phyloP scores from a whole-genome alignment of 2,329 filamentous ascomycete genomes.

The Calonectria pteridis region DNA sequence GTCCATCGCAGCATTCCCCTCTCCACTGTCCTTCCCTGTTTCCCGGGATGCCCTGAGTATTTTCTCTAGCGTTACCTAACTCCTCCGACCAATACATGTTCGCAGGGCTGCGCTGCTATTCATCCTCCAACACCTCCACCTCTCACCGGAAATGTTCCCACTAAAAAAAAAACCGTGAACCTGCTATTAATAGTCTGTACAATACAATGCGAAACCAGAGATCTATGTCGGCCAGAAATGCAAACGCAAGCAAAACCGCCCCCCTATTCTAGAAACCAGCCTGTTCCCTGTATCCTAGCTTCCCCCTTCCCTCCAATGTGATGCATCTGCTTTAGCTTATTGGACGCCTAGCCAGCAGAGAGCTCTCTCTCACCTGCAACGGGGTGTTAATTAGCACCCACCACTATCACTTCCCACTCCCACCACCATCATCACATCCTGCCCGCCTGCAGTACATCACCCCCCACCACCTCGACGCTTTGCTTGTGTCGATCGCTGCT shows the following conservation, averaged over 20 bases:
- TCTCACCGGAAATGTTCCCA: neutral
- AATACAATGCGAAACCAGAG: neutral
- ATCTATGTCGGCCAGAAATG: neutral
- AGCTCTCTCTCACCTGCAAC: neutral
- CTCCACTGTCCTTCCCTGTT: neutral
- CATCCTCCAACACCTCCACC: neutral
- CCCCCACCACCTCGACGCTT: neutral
- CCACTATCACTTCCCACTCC: neutral
- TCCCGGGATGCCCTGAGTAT: neutral
- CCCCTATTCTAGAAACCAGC: constrained; percentile 4
- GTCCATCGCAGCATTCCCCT: too few species aligned
- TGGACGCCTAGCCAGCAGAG: neutral
- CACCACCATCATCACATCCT: neutral
- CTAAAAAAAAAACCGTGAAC: neutral
- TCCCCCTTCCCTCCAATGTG: neutral
- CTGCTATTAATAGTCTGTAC: too few species aligned
- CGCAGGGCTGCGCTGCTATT: neutral
- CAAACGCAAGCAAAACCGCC: neutral
- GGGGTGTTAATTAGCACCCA: neutral
- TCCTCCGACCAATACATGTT: neutral
- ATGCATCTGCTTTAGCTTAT: neutral
- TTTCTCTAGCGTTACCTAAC: neutral
- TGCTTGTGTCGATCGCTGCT: neutral
- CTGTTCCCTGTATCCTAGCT: neutral
- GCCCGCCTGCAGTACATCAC: neutral